Evolutionary conservation across 176 grass and related monocot species (phyloP).

Genomic region (Pharus latifolius): DNA sequence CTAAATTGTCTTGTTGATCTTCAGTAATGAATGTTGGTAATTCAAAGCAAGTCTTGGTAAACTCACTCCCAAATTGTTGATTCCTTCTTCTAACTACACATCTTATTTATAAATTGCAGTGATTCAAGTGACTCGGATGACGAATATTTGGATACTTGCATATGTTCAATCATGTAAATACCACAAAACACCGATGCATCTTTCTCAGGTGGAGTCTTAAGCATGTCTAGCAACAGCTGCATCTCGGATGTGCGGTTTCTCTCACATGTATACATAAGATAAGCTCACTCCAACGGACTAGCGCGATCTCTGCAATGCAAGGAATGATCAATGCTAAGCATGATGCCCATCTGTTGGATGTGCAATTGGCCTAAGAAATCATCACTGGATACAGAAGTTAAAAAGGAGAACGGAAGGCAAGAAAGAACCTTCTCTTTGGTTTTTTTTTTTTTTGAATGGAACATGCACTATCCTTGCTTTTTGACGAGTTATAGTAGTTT

Average conservation of each 20-base stretch:
- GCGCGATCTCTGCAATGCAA: not conserved
- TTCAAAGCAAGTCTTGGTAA: not conserved
- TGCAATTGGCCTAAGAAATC: slow-evolving; percentile 2
- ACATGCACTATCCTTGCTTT: not conserved
- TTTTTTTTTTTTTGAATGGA: not conserved
- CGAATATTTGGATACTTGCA: slow-evolving; percentile 71
- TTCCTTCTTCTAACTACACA: not conserved
- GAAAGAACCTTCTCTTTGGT: not conserved
- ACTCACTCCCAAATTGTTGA: not conserved
- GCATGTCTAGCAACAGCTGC: slow-evolving; percentile 21
- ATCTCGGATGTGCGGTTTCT: slow-evolving; percentile 6
- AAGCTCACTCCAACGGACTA: slow-evolving; percentile 9
- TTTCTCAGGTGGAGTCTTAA: slow-evolving; percentile 11
- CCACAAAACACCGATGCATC: not conserved
- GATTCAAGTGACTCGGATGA: slow-evolving; percentile 71
- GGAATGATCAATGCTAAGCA: not conserved
- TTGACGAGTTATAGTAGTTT: not conserved
- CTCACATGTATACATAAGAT: not conserved
- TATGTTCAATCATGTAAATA: slow-evolving; percentile 75
- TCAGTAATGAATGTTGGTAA: not conserved
- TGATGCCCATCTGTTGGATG: not conserved
- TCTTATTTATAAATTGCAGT: slow-evolving; percentile 28
- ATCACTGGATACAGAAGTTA: slow-evolving; percentile 3
- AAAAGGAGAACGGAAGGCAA: not conserved
- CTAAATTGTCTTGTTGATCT: not conserved